Base-by-base conservation (phyloP, 1,139 yeast species). In the Sugiyamaella neomexicana region DNA sequence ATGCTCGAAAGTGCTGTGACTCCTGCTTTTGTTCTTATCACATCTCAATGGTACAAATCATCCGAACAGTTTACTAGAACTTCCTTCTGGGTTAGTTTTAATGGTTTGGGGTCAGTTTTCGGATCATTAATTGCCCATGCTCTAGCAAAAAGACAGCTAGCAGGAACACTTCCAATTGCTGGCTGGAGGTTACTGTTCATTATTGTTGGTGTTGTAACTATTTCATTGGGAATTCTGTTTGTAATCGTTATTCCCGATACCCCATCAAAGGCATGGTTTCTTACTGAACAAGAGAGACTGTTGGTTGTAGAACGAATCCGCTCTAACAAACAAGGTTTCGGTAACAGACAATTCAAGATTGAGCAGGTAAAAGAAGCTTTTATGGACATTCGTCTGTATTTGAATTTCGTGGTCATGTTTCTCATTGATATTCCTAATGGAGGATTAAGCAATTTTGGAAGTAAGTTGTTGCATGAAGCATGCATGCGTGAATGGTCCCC, bases 41-140 rank as follows among this genome's bases (percentile, higher is more conserved):
- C 82, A 6, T 74, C 81, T 12, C 80, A 79, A 71, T 82, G 80
- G 73, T 81, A 79, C 64, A 75, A 72, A 25, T 75, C 76, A 56
- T 73, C 75, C 12, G 86, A 81, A 61, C 83, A 80, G 56, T 75
- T 79, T 54, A 70, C 77, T 29, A 71, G 85, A 62, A 75, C 78
- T 43, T 75, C 76, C 51, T 58, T 77, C 38, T 78, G 79, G 74
- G 80, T 80, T 50, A 78, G 82, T 9, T 79, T 73, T 57, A 80
- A 81, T 70, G 87, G 86, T 38, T 61, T 80, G 12, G 86, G 85
- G 16, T 73, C 76, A 23, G 72, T 81, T 16, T 56, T 81, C 16
- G 86, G 85, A 40, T 80, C 81, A 4, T 68, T 77, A n/a, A 74
- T 80, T 51, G 82, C 84, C 0, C 80, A 78, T 62, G 82, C 80